Conservation (phyloP, 2,329 filamentous ascomycete species). For the Hawksworthiomyces lignivorus region DNA sequence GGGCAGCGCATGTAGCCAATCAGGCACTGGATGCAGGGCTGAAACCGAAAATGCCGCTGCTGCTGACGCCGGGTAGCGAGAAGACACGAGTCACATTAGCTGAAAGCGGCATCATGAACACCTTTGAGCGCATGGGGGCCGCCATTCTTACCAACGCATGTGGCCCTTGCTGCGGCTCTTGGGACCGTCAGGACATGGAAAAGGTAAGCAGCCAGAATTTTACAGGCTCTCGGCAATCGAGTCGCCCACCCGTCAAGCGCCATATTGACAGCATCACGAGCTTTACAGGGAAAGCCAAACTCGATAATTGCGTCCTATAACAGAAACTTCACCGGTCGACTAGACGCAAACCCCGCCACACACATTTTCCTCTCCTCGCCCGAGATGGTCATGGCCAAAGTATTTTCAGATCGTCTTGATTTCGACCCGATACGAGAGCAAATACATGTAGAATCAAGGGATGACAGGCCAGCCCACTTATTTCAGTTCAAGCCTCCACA, state of each 20-base stretch:
- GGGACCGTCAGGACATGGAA: conserved; percentile 88
- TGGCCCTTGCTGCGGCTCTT: conserved; percentile 87
- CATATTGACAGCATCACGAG: too few species aligned
- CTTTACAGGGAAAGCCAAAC: conserved; percentile 88
- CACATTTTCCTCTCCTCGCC: conserved; percentile 41
- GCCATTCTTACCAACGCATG: conserved; percentile 94
- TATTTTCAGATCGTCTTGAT: conserved; percentile 40
- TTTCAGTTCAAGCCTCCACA: too few species aligned
- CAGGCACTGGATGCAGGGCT: conserved; percentile 83
- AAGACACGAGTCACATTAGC: conserved; percentile 92
- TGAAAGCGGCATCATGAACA: conserved; percentile 83
- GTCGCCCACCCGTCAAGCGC: too few species aligned
- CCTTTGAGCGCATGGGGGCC: conserved; percentile 93
- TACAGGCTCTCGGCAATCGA: too few species aligned
- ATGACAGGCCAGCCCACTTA: too few species aligned
- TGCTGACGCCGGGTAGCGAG: conserved; percentile 92
- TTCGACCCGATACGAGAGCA: conserved; percentile 98
- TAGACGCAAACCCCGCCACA: conserved; percentile 49
- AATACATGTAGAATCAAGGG: too few species aligned
- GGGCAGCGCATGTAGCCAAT: conserved; percentile 81
- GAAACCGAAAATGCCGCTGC: conserved; percentile 90
- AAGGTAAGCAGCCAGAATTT: too few species aligned
- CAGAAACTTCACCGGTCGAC: conserved; percentile 98
- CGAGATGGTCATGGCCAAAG: conserved; percentile 35
- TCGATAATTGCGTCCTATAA: conserved; percentile 99